These are phyloP conservation scores for Melampsora americana DNA, from an alignment of 1,284 basidiomycete species.

Conservation along the genomic window DNA sequence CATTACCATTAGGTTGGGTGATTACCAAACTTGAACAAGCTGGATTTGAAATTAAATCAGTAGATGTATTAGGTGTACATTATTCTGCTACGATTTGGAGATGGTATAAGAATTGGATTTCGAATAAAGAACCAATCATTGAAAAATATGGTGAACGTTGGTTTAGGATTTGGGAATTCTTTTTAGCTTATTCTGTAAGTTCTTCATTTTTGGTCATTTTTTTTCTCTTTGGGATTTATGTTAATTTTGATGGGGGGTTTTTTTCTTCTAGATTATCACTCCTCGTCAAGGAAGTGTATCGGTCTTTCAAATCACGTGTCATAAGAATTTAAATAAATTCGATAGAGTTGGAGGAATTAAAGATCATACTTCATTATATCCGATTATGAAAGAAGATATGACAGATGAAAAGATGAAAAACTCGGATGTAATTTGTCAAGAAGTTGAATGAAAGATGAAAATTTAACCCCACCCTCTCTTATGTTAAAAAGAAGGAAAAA, in stretches of 20 bases:
- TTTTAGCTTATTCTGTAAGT: constrained; percentile 53
- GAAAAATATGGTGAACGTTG: constrained; percentile 80
- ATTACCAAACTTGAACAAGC: constrained; percentile 71
- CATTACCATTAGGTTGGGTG: constrained; percentile 92
- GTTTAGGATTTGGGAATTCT: constrained; percentile 54
- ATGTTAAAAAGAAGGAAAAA: too few relatives aligned
- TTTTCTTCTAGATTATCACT: constrained; percentile 48
- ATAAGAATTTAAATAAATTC: constrained; percentile 95
- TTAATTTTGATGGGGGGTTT: neutral
- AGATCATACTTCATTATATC: constrained; percentile 49
- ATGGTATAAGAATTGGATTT: constrained; percentile 81
- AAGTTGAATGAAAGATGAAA: too few relatives aligned
- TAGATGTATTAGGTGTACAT: constrained; percentile 74
- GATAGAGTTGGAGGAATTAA: constrained; percentile 64
- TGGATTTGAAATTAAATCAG: constrained; percentile 93
- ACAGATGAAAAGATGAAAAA: constrained; percentile 1
- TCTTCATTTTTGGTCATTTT: constrained; percentile 85
- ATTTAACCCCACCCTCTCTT: too few relatives aligned
- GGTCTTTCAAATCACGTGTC: constrained; percentile 91
- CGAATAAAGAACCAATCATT: constrained; percentile 72
- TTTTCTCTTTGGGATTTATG: constrained; percentile 56
- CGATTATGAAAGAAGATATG: constrained; percentile 16
- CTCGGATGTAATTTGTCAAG: neutral
- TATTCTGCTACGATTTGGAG: constrained; percentile 81
- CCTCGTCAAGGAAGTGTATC: constrained; percentile 76